phyloP scores from a whole-genome alignment of 2,329 filamentous ascomycete species.

The Aspergillus sp. region DNA sequence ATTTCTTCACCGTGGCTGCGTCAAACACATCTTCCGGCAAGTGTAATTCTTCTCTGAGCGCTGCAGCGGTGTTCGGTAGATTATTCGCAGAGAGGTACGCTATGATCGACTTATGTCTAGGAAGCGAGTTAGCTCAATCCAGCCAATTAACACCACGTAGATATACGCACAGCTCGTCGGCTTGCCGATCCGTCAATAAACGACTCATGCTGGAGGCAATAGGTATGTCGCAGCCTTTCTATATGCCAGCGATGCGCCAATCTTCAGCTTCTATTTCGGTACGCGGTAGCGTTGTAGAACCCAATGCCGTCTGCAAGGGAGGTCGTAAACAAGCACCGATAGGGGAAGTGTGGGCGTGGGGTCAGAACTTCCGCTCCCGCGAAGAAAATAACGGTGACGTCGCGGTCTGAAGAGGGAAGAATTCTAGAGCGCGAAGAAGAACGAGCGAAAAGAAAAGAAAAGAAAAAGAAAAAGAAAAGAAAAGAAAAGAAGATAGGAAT shows the following conservation, averaged over 20 bases:
- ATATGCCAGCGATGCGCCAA: not conserved
- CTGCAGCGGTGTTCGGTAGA: constrained; percentile 60
- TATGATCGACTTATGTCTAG: constrained; percentile 85
- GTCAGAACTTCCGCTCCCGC: not conserved
- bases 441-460: not conserved
- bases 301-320: not conserved
- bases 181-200: constrained; percentile 68
- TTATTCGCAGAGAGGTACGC: constrained; percentile 73
- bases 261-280: not conserved
- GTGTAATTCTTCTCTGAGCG: constrained; percentile 68
- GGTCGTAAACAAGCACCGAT: not conserved
- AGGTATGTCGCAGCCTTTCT: not conserved
- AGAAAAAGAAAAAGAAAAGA: no score
- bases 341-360: not conserved
- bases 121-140: constrained; percentile 4
- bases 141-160: not conserved
- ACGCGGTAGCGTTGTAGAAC: not conserved
- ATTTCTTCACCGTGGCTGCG: constrained; percentile 71
- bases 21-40: constrained; percentile 63
- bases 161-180: constrained; percentile 70
- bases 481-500: not conserved
- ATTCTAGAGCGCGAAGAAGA: no score
- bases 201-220: constrained; percentile 52
- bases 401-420: not conserved
- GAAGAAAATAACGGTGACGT: not conserved